Conservation (phyloP, 495 filamentous ascomycete species). For the Daldinia decipiens region DNA sequence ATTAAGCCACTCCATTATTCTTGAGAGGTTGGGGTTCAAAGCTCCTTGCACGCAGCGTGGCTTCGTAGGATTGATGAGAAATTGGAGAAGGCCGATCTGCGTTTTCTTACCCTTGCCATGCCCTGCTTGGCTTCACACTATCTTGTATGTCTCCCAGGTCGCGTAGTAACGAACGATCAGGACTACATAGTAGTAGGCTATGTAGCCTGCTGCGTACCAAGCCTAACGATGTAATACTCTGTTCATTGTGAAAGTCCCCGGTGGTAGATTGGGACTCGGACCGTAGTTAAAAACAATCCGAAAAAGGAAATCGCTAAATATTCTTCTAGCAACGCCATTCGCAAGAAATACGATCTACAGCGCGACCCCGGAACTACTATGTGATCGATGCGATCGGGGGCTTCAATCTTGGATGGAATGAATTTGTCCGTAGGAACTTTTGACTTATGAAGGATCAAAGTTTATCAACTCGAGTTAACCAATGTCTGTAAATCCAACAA, state of each 20-base stretch:
- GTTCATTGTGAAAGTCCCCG: constrained; percentile 7
- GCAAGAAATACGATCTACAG: constrained; percentile 9
- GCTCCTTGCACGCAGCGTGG: constrained; percentile 29
- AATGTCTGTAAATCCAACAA: background rate
- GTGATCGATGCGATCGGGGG: background rate
- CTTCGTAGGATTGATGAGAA: constrained; percentile 38
- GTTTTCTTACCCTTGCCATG: constrained; percentile 14
- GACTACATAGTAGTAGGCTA: background rate
- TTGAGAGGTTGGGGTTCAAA: constrained; percentile 36
- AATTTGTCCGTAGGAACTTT: background rate
- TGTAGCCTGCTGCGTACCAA: constrained; percentile 3
- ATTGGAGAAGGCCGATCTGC: constrained; percentile 42
- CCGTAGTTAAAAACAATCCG: constrained; percentile 24
- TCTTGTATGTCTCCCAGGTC: constrained; percentile 9
- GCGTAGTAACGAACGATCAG: background rate
- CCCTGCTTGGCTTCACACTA: constrained; percentile 8
- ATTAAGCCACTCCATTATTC: constrained; percentile 32
- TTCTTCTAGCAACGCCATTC: constrained; percentile 24
- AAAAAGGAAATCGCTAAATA: constrained; percentile 32
- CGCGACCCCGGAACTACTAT: constrained; percentile 1
- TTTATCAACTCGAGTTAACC: background rate
- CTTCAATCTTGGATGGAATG: background rate
- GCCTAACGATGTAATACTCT: constrained; percentile 1
- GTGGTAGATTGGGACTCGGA: constrained; percentile 19
- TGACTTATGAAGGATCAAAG: background rate